Base-by-base conservation (phyloP, 2,329 filamentous ascomycete genomes). In the Helminthosporium solani region DNA sequence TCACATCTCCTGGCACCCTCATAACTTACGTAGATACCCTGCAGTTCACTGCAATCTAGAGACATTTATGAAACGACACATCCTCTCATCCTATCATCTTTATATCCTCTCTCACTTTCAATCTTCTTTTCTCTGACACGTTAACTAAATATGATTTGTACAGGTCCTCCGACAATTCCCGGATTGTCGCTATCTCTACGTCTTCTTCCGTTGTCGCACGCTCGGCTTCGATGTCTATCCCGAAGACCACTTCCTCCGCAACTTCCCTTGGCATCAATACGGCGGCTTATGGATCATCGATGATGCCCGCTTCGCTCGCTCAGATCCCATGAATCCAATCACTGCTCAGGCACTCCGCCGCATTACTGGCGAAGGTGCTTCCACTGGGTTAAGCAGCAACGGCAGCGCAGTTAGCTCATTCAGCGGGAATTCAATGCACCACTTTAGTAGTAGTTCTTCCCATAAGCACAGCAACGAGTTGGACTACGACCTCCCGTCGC, bases 151-250 rank as follows among this genome's bases (percentile, higher is more conserved):
- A 31, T 23, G 39, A n/a, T 6, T 3, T 46, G 21, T 50, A 15
- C 52, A 71, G 67, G 64, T 70, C 8, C 62, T 71, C 34, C 58
- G 63, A 19, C 64, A 68, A 40, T 71, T 70, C 30, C 65, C 64
- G 1, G 64, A 67, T 31, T 64, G 63, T 49, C 64, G 64, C 23
- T 71, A 57, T 39, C 57, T 71, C 11, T 71, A 70, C 53, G 66
- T 56, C 28, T 70, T 71, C 50, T 70, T 70, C 45, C 65, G 66
- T 49, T 62, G 62, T 33, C 58, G 58, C 7, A 68, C 66, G 0
- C 59, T 70, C 35, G 67, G 67, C 18, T 70, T 66, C 49, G 67
- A 70, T 30, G 65, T 70, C 16, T 70, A 70, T 28, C 68, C 68
- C 5, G 68, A 70, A 53, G 65, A 70, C 36, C 51, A 64, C 36